Conservation (phyloP, 1,139 yeast genomes). For the Scheffersomyces titani region DNA sequence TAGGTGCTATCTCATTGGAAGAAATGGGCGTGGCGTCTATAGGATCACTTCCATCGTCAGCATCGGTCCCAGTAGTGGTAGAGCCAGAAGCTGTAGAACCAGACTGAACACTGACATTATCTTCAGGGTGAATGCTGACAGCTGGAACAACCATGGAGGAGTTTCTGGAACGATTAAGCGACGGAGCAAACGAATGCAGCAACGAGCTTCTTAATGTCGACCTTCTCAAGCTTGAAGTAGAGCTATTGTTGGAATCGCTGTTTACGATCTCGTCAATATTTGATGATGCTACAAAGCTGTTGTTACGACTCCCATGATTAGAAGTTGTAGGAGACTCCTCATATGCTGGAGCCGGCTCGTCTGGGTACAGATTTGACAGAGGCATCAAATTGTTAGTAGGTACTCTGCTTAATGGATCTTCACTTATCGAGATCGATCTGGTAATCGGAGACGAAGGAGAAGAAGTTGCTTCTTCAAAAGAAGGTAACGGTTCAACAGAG, state of each 20-base stretch:
- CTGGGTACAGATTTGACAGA: conserved; percentile 13
- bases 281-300: conserved; percentile 2
- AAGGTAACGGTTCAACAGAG: conserved; percentile 43
- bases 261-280: conserved; percentile 16
- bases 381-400: conserved; percentile 22
- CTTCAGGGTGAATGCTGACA: background rate
- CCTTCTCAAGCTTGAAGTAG: conserved; percentile 6
- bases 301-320: background rate
- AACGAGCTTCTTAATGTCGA: conserved; percentile 26
- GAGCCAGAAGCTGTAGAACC: conserved; percentile 1
- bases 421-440: conserved; percentile 35
- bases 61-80: background rate
- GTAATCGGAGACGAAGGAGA: conserved; percentile 32
- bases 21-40: background rate
- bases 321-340: conserved; percentile 15
- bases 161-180: conserved; percentile 1
- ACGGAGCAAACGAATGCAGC: conserved; percentile 26
- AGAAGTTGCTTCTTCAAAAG: conserved; percentile 59
- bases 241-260: background rate
- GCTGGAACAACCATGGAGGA: background rate
- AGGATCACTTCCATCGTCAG: background rate
- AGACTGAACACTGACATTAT: background rate
- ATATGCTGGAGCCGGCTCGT: conserved; percentile 41
- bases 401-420: conserved; percentile 36
- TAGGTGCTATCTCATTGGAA: background rate